A percentile compares a stretch with the other conserved stretches of the same genome.
phyloP scores from a whole-genome alignment of 129 eudicot species.

The Centella asiatica region DNA sequence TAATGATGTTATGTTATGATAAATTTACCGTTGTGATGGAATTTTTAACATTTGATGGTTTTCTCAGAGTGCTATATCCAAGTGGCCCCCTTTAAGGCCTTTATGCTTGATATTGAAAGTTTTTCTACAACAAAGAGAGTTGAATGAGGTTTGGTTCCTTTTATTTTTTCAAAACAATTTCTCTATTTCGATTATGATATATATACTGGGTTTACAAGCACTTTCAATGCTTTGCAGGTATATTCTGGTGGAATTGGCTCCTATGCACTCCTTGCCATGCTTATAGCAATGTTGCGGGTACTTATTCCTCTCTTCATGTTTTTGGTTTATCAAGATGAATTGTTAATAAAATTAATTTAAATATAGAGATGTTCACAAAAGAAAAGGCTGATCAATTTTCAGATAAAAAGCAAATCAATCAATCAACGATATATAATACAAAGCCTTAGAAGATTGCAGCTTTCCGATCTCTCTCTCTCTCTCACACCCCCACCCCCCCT shows the following conservation, averaged over 20 bases:
- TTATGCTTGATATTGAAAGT: conserved; percentile 84
- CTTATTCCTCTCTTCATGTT: too few relatives aligned
- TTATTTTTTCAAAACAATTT: not conserved
- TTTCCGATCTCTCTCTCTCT: too few relatives aligned
- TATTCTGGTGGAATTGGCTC: conserved; percentile 97
- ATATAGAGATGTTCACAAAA: too few relatives aligned
- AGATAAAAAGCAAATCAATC: too few relatives aligned
- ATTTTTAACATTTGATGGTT: not conserved
- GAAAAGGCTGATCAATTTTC: too few relatives aligned
- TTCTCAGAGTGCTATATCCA: conserved; percentile 60
- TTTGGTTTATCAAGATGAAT: too few relatives aligned
- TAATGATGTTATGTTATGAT: not conserved
- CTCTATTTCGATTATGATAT: not conserved
- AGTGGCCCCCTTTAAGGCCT: conserved; percentile 81
- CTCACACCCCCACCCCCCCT: too few relatives aligned
- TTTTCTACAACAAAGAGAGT: conserved; percentile 79
- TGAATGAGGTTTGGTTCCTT: conserved; percentile 55
- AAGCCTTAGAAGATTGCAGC: too few relatives aligned
- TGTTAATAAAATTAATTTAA: too few relatives aligned
- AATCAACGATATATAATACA: too few relatives aligned
- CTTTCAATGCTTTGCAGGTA: conserved; percentile 37
- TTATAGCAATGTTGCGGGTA: conserved; percentile 94
- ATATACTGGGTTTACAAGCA: not conserved
- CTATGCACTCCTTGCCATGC: conserved; percentile 86
- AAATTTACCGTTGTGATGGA: not conserved